Evolutionary conservation across 176 grass and related monocot genomes (phyloP).

Genomic region (Themeda triandra): DNA sequence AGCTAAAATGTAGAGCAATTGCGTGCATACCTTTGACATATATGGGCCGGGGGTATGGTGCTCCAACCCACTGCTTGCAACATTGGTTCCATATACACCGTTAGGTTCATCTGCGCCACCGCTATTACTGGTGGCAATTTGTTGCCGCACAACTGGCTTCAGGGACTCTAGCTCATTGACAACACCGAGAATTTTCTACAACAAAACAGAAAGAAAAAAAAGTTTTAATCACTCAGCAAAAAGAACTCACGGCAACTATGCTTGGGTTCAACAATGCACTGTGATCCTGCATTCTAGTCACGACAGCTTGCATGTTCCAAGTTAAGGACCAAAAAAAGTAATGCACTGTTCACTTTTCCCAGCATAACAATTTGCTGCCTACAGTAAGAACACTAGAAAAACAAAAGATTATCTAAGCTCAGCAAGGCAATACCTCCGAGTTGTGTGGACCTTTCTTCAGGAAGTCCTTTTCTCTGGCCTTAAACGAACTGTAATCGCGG

Average conservation of each 20-base stretch:
- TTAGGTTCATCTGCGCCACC: conserved; percentile 24
- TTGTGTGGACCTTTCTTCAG: conserved; percentile 60
- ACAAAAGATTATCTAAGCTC: conserved; percentile 5
- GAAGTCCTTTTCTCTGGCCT: conserved; percentile 61
- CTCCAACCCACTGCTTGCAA: conserved; percentile 18
- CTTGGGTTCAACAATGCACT: neutral
- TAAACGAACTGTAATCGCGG: conserved; percentile 71
- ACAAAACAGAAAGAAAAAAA: conserved; percentile 22
- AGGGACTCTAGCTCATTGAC: conserved; percentile 80
- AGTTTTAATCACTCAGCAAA: neutral
- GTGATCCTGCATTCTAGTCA: neutral
- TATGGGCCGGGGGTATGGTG: conserved; percentile 30
- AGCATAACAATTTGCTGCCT: neutral
- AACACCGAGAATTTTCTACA: conserved; percentile 81
- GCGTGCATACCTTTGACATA: conserved; percentile 62
- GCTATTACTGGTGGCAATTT: conserved; percentile 59
- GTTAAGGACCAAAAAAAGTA: neutral
- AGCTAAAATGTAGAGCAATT: conserved; percentile 5
- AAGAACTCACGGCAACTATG: neutral
- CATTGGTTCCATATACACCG: conserved; percentile 24
- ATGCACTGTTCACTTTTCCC: neutral
- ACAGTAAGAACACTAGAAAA: conserved; percentile 8
- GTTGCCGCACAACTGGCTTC: conserved; percentile 67
- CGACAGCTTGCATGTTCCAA: neutral
- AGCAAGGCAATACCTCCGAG: conserved; percentile 25